Base-by-base conservation (phyloP, 139 green algal species). In the Auxenochlorella protothecoides region DNA sequence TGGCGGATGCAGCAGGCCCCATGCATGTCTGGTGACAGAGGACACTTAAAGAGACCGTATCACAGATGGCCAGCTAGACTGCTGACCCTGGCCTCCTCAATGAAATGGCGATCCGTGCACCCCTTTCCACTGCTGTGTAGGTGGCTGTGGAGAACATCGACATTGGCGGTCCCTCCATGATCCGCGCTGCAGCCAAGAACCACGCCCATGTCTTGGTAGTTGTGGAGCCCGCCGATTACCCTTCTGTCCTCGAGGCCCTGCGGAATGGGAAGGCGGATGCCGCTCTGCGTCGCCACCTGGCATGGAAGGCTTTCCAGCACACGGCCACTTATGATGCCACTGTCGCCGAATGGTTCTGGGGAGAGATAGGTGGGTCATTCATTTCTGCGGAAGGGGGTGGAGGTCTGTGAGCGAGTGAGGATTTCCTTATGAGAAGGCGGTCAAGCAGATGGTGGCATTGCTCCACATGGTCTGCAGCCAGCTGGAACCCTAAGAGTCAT, bases 291-390 rank as follows among this genome's bases (percentile, higher is more conserved):
- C 89, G 86, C 71, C 75, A 75, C 76, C 80, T 97, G 73, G 95
- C 95, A 0, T 99, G 95, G 95, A 99, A 99, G 89, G 95, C 95
- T 5, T 99, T 96, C 84, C 89, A 97, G 80, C 95, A 99, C 85
- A 92, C 82, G 63, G 92, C 95, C 4, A 85, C 81, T 10, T 99
- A 99, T 71, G 95, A 99, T 84, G 75, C 88, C 55, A 80, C 70
- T 2, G 91, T 97, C 3, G 81, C 91, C 5, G 94, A 99, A 81
- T 99, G 92, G 92, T 63, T 98, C 70, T 99, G 94, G 94, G 57
- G 55, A 6, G 78, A 97, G 72, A 82, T 89, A 51, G 89, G 85
- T 65, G 75, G 52, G n/a, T 71, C 72, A 44, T 44, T 44, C 27
- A 44, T 44, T 44, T 44, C 27, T 44, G 27, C 27, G 27, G 27